Percentiles rank a stretch among this genome's conserved stretches.
These are phyloP conservation scores for Elongisporangium senticosum DNA, from an alignment of 352 stramenopile species.

Conservation along the genomic window DNA sequence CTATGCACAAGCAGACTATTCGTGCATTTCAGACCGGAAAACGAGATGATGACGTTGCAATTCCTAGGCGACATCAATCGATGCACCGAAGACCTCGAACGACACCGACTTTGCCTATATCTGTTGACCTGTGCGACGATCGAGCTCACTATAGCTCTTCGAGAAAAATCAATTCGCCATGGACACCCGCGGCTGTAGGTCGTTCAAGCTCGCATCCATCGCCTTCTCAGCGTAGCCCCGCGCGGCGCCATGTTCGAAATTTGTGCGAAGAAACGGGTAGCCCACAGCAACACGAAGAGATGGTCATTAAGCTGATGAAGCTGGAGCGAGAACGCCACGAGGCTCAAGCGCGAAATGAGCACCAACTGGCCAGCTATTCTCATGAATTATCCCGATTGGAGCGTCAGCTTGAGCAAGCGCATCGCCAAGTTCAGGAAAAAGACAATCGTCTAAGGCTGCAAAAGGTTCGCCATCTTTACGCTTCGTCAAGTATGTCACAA, in stretches of 20 bases:
- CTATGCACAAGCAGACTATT: slow-evolving; percentile 49
- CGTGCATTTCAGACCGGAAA: slow-evolving; percentile 13
- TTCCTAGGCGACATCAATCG: background rate
- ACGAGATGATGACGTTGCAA: background rate
- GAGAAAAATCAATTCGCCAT: background rate
- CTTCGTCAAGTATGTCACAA: background rate
- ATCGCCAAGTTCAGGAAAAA: slow-evolving; percentile 39
- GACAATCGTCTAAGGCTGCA: slow-evolving; percentile 54
- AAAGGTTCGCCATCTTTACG: slow-evolving; percentile 49
- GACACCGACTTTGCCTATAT: background rate
- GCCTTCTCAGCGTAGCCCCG: background rate
- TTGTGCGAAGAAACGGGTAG: background rate
- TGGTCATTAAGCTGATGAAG: slow-evolving; percentile 24
- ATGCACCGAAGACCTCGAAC: background rate
- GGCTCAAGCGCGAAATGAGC: slow-evolving; percentile 31
- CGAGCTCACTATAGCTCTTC: background rate
- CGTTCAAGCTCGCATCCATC: background rate
- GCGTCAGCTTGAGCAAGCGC: slow-evolving; percentile 51
- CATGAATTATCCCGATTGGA: slow-evolving; percentile 65
- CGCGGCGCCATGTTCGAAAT: background rate
- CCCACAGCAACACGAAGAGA: background rate
- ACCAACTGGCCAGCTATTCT: slow-evolving; percentile 64
- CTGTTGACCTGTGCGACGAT: background rate
- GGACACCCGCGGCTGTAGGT: background rate
- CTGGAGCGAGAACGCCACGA: slow-evolving; percentile 50